Conservation (phyloP, 768 basidiomycete genomes). For the Rhizopogon rudus region DNA sequence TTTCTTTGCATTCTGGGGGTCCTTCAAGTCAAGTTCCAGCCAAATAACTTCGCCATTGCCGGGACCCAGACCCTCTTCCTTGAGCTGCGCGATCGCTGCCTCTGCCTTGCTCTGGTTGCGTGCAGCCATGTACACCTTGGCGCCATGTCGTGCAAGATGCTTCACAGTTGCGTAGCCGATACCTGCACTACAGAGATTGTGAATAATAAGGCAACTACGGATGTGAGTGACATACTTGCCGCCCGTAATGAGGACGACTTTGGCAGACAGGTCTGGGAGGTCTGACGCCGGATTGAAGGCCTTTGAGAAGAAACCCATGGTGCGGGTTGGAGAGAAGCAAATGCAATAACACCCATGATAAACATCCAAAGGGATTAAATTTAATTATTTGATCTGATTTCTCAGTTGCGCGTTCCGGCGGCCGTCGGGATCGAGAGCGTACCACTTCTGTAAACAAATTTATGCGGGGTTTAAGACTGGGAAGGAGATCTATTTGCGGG, state of each 20-base stretch:
- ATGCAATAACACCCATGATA: too few relatives aligned
- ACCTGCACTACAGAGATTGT: conserved; percentile 29
- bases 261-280: conserved; percentile 41
- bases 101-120: conserved; percentile 41
- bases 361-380: too few relatives aligned
- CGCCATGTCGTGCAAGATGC: conserved; percentile 47
- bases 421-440: too few relatives aligned
- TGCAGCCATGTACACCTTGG: conserved; percentile 56
- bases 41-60: conserved; percentile 44
- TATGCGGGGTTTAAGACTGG: too few relatives aligned
- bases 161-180: conserved; percentile 49
- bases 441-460: too few relatives aligned
- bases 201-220: background rate
- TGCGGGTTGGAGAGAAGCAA: background rate
- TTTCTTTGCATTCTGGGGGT: conserved; percentile 41
- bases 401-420: too few relatives aligned
- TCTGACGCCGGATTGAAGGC: conserved; percentile 34
- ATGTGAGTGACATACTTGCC: conserved; percentile 37
- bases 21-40: conserved; percentile 47
- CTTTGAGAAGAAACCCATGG: conserved; percentile 19
- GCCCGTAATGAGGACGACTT: conserved; percentile 54
- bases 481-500: too few relatives aligned
- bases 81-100: conserved; percentile 43
- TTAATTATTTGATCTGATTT: too few relatives aligned
- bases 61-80: conserved; percentile 36